Conservation (phyloP, 2,329 filamentous ascomycete species). For the Orbilia quercus region DNA sequence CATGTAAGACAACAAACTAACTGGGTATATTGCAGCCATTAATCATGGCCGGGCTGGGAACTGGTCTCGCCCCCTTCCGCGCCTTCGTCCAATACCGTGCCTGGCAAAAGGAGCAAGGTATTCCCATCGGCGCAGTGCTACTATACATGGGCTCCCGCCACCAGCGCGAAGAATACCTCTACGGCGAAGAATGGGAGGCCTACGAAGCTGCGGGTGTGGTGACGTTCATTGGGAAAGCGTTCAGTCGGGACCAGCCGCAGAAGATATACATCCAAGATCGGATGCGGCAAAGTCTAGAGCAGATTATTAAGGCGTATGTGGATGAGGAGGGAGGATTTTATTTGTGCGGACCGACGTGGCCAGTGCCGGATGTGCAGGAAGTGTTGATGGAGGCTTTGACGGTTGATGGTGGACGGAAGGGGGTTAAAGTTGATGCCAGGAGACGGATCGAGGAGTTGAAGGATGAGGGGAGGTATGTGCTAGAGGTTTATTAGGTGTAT, state of each 20-base stretch:
- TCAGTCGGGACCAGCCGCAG: slow-evolving; percentile 94
- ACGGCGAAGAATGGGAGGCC: slow-evolving; percentile 98
- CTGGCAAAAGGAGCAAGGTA: slow-evolving; percentile 96
- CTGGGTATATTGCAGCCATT: slow-evolving; percentile 69
- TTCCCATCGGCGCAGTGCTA: slow-evolving; percentile 90
- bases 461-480: slow-evolving; percentile 91
- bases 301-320: slow-evolving; percentile 88
- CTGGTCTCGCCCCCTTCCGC: slow-evolving; percentile 97
- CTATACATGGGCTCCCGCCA: slow-evolving; percentile 97
- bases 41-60: slow-evolving; percentile 99
- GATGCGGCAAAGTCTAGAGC: slow-evolving; percentile 86
- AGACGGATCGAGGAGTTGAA: slow-evolving; percentile 98
- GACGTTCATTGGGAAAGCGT: slow-evolving; percentile 90
- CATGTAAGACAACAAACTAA: no score
- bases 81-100: slow-evolving; percentile 98
- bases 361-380: slow-evolving; percentile 93
- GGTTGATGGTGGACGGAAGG: slow-evolving; percentile 74
- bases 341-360: slow-evolving; percentile 97
- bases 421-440: slow-evolving; percentile 83
- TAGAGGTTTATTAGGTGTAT: slow-evolving; percentile 85
- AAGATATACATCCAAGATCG: slow-evolving; percentile 99
- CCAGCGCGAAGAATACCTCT: slow-evolving; percentile 98
- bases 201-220: slow-evolving; percentile 96
- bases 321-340: slow-evolving; percentile 92
- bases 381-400: slow-evolving; percentile 93